Evolutionary conservation across 495 filamentous ascomycete genomes (phyloP), one percentile per base, ranked within the genome.

Genomic region (Aspergillus mulundensis): DNA sequence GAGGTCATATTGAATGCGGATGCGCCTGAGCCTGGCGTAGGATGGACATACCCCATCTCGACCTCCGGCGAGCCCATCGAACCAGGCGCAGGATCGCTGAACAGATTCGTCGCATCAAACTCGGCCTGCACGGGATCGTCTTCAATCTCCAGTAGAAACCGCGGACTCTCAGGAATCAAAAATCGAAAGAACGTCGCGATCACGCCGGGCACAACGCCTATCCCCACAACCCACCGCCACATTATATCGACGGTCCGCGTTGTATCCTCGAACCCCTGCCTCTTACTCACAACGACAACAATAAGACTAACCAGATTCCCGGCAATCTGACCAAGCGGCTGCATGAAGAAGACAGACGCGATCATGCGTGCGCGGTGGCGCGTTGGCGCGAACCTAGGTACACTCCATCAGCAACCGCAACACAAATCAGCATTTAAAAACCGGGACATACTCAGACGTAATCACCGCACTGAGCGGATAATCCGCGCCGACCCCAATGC

Each of bases 291-390:
- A 3, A 72, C 69, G 20, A 81, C 70, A 1, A 78, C 73, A 38
- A 79, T 68, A 0, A 80, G 60, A 0, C 76, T 73, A 36, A 82
- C 73, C 20, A 84, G 50, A n/a, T 81, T 78, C 21, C 75, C 85
- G 7, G 80, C 71, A n/a, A 88, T 71, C 54, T 87, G 85, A 1
- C 84, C 85, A 7, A 87, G 58, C 0, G 84, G 79, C 47, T 89
- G 86, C 79, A 82, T 84, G 48, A 84, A 73, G 66, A 87, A 87
- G 15, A 89, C 81, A 4, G 78, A 78, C 7, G 81, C 82, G 66
- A 89, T 73, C 85, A 89, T 87, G 6, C 77, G 76, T 25, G 76
- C 83, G 18, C 86, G 69, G 23, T 76, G 77, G 45, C 78, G 77
- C 2, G 77, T 82, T 0, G 84, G 81, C 4, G 84, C 82, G 61